These are phyloP conservation scores for Gossypium schwendimanii DNA, from an alignment of 441 rosid species.

Conservation along the genomic window DNA sequence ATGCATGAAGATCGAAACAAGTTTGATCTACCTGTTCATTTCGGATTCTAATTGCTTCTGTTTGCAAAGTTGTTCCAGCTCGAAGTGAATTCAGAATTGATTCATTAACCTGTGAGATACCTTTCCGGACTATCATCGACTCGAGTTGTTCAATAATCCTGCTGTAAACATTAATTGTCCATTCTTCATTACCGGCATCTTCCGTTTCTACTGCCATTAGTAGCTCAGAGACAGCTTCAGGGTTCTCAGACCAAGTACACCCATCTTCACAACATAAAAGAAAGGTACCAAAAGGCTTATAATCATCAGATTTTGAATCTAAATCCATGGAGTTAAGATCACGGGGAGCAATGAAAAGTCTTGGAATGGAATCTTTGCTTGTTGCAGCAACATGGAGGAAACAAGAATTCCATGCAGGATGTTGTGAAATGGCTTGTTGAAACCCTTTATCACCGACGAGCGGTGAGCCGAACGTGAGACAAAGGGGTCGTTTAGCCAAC, in stretches of 20 bases:
- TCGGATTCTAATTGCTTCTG: conserved; percentile 27
- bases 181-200: conserved; percentile 2
- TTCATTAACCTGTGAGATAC: conserved; percentile 8
- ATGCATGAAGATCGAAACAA: neutral
- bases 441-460: conserved; percentile 33
- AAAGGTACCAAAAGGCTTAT: conserved; percentile 57
- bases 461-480: conserved; percentile 69
- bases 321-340: neutral
- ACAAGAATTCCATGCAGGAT: conserved; percentile 40
- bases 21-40: conserved; percentile 19
- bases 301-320: conserved; percentile 11
- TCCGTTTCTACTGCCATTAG: conserved; percentile 11
- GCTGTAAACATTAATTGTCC: neutral
- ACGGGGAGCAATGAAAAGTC: conserved; percentile 9
- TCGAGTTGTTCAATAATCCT: conserved; percentile 13
- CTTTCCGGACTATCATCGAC: conserved; percentile 11
- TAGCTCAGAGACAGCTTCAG: conserved; percentile 18
- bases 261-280: conserved; percentile 39
- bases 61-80: conserved; percentile 25
- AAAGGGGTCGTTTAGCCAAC: conserved; percentile 31
- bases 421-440: conserved; percentile 31
- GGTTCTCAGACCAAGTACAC: neutral
- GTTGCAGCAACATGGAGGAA: conserved; percentile 55
- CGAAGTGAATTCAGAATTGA: conserved; percentile 5
- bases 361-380: conserved; percentile 28